These are phyloP conservation scores for Arabis alpina DNA, from an alignment of 345 rosid species.

Conservation along the genomic window DNA sequence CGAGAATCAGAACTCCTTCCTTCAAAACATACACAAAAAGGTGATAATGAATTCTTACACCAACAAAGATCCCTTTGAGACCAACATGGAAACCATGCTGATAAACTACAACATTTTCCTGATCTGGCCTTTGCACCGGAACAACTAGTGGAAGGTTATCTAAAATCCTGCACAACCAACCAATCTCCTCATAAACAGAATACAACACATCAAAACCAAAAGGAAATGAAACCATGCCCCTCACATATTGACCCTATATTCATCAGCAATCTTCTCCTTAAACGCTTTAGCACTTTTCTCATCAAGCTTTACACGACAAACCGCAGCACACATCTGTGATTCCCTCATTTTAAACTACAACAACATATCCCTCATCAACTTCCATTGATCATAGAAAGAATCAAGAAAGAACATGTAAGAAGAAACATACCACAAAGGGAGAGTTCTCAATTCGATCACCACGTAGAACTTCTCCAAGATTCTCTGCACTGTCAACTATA, in stretches of 20 bases:
- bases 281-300: slow-evolving; percentile 65
- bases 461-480: slow-evolving; percentile 94
- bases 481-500: slow-evolving; percentile 84
- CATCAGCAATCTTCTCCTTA: slow-evolving; percentile 84
- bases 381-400: background rate
- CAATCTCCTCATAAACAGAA: background rate
- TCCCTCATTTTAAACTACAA: slow-evolving; percentile 89
- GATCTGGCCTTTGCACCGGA: slow-evolving; percentile 53
- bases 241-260: slow-evolving; percentile 85
- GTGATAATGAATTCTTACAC: slow-evolving; percentile 45
- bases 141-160: slow-evolving; percentile 67
- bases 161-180: slow-evolving; percentile 54
- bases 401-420: no score
- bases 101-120: slow-evolving; percentile 51
- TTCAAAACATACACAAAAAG: background rate
- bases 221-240: slow-evolving; percentile 14
- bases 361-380: slow-evolving; percentile 24
- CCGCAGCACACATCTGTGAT: slow-evolving; percentile 64
- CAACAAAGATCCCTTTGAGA: slow-evolving; percentile 59
- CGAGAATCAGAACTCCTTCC: slow-evolving; percentile 3
- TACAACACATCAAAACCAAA: background rate
- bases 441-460: slow-evolving; percentile 94
- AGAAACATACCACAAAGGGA: slow-evolving; percentile 65
- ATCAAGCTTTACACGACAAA: slow-evolving; percentile 57
- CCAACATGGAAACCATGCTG: slow-evolving; percentile 67